Base-by-base conservation (phyloP, 164 flowering plant genomes). In the Sedum album region DNA sequence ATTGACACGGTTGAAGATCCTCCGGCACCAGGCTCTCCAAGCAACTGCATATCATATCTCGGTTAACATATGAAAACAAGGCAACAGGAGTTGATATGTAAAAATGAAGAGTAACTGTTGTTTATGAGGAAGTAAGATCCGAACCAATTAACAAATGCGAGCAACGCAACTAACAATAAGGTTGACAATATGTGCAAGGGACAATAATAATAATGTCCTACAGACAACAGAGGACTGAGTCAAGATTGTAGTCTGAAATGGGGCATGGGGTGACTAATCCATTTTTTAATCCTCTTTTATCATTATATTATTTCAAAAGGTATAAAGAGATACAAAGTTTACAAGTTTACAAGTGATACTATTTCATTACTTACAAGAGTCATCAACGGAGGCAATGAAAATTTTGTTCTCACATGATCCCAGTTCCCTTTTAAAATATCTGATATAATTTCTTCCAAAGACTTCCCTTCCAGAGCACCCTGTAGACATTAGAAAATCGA, bases 1-100 rank as follows among this genome's bases (percentile, higher is more conserved):
- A 95, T 90, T 46, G 99, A 95, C 72, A 93, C 94, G 25, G 99
- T 92, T 38, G 99, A 92, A 75, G 99, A 95, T 70, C 99, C 99
- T 48, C 99, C 99, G 72, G 79, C 78, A 79, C 99, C 99, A 25
- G 97, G 99, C 75, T 95, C 99, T 70, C 99, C 99, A 46, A 95
- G 80, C 64, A 95, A 71, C 99, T 95, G 83, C 28, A 2, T 26
- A 26, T 57, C 10, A 5, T 18, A 57, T 20, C 62, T 28, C 28
- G 20, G 62, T 57, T 57, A 57, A 28, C 62, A 57, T 13, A 44
- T 14, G 13, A 14, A 44, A 44, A 57, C 28, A 11, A 28, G 62
- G 14, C 31, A 57, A 26, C 13, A 3, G 18, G 33, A 26, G 18
- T 28, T 57, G 33, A 6, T 57, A 57, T 13, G 17, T 15, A 71